Percentiles rank a stretch among this genome's conserved stretches.
phyloP scores from a whole-genome alignment of 108 stramenopile genomes.

The Nitzschia sp. region DNA sequence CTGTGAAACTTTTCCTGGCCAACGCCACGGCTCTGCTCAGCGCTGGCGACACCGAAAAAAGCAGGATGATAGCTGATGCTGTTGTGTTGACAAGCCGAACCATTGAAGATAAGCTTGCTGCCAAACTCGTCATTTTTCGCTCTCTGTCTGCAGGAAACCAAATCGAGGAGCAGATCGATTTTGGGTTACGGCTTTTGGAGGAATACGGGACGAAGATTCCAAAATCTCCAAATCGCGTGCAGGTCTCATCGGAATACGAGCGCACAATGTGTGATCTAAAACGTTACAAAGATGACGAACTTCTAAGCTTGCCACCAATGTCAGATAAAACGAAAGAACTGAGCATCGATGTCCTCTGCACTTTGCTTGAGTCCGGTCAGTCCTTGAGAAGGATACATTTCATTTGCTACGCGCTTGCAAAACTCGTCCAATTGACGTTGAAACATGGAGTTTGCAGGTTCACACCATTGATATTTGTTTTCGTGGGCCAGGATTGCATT shows the following conservation, averaged over 20 bases:
- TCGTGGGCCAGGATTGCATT: conserved; percentile 4
- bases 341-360: not conserved
- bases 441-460: conserved; percentile 6
- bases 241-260: not conserved
- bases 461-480: conserved; percentile 3
- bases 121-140: not conserved
- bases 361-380: not conserved
- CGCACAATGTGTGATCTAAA: not conserved
- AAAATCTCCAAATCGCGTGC: not conserved
- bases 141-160: not conserved
- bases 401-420: not conserved
- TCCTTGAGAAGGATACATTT: conserved; percentile 1
- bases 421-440: conserved; percentile 1
- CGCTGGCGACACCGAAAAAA: not conserved
- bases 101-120: not conserved
- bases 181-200: not conserved
- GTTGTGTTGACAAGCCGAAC: not conserved
- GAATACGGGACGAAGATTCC: not conserved
- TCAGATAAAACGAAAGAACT: not conserved
- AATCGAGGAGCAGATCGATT: conserved; percentile 3
- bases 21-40: not conserved
- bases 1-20: not conserved
- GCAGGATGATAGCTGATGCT: not conserved
- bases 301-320: not conserved
- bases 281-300: not conserved